These are phyloP conservation scores for Laguncularia racemosa DNA, from an alignment of 345 rosid genomes.

Conservation along the genomic window DNA sequence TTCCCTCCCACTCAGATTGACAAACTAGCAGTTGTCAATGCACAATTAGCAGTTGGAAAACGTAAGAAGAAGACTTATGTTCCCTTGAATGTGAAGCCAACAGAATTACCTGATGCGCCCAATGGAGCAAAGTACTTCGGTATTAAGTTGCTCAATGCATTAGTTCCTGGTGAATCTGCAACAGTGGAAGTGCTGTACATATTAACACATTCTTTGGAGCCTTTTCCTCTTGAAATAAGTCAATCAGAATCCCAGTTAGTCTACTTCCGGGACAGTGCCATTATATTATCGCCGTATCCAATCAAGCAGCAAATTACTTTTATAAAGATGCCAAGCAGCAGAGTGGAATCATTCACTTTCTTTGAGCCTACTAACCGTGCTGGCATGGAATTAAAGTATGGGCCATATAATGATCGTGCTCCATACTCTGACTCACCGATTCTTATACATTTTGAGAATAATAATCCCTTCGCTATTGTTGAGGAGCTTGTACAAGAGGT, in stretches of 20 bases:
- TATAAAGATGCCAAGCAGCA: constrained; percentile 71
- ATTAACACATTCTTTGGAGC: constrained; percentile 77
- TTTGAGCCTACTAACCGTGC: constrained; percentile 73
- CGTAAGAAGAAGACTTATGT: constrained; percentile 62
- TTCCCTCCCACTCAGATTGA: constrained; percentile 69
- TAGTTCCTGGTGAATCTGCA: constrained; percentile 49
- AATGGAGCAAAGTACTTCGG: constrained; percentile 58
- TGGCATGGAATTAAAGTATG: constrained; percentile 78
- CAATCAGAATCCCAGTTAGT: constrained; percentile 95
- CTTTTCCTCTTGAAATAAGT: constrained; percentile 87
- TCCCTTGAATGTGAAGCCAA: constrained; percentile 55
- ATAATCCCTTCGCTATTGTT: constrained; percentile 93
- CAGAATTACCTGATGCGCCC: constrained; percentile 61
- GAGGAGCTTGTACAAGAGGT: constrained; percentile 94
- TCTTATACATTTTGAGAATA: constrained; percentile 82
- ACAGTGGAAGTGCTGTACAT: constrained; percentile 80
- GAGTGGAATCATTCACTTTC: constrained; percentile 83
- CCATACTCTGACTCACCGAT: constrained; percentile 75
- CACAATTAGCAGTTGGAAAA: constrained; percentile 61
- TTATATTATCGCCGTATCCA: constrained; percentile 67
- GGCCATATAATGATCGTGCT: constrained; percentile 72
- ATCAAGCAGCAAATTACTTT: constrained; percentile 72
- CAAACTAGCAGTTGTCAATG: constrained; percentile 68
- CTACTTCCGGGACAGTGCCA: constrained; percentile 69
- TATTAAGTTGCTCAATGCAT: constrained; percentile 46